Conservation (phyloP, 768 basidiomycete genomes). For the Tricholoma bakamatsutake region DNA sequence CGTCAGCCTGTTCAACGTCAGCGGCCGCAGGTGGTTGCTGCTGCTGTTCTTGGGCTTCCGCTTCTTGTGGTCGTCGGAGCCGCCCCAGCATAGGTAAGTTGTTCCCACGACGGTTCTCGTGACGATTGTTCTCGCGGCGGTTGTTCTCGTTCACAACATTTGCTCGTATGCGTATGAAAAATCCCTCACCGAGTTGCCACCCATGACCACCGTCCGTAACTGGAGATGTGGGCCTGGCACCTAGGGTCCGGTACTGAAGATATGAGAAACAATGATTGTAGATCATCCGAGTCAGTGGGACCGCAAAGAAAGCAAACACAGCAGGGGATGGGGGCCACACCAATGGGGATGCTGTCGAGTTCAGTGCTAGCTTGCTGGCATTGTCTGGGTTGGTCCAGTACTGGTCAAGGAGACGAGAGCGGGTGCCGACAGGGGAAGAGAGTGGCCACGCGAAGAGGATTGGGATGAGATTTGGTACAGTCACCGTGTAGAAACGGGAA, state of each 20-base stretch:
- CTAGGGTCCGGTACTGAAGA: slow-evolving; percentile 40
- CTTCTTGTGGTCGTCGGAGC: slow-evolving; percentile 1
- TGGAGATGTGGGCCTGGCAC: slow-evolving; percentile 27
- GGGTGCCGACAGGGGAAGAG: slow-evolving; percentile 28
- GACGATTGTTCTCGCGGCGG: neutral
- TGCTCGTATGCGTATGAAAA: slow-evolving; percentile 31
- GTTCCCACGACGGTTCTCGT: too few relatives aligned
- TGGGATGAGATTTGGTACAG: slow-evolving; percentile 34
- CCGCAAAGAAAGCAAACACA: slow-evolving; percentile 46
- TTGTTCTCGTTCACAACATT: slow-evolving; percentile 17
- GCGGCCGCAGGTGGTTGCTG: slow-evolving; percentile 16
- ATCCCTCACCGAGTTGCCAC: slow-evolving; percentile 19
- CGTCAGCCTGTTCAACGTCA: slow-evolving; percentile 22
- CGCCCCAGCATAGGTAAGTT: slow-evolving; percentile 9
- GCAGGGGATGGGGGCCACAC: slow-evolving; percentile 59
- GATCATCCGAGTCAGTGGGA: slow-evolving; percentile 40
- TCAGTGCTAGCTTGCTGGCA: slow-evolving; percentile 27
- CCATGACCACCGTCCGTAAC: slow-evolving; percentile 16
- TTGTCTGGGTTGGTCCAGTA: slow-evolving; percentile 21
- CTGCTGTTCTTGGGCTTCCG: neutral
- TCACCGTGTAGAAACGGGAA: slow-evolving; percentile 43
- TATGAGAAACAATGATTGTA: slow-evolving; percentile 38
- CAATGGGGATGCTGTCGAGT: slow-evolving; percentile 6
- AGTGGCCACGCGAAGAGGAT: slow-evolving; percentile 44
- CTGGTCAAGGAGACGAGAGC: slow-evolving; percentile 22